Conservation (phyloP, 164 flowering plant genomes). For the Macadamia integrifolia region DNA sequence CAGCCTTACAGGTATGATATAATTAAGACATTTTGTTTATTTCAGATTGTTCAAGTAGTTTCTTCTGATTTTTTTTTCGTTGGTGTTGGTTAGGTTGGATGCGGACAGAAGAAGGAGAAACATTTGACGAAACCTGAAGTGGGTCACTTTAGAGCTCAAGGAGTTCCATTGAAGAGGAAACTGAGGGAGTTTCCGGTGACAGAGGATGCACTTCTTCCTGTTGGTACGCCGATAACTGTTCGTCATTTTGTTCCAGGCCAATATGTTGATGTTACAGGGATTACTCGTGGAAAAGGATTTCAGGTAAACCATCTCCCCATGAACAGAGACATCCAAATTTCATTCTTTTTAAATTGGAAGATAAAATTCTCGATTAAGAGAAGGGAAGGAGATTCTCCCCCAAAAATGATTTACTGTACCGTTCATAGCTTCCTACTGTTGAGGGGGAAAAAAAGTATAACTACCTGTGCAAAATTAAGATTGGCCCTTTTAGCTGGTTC, state of each 20-base stretch:
- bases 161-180: conserved; percentile 90
- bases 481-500: too few relatives aligned
- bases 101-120: conserved; percentile 88
- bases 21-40: background rate
- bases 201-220: conserved; percentile 94
- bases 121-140: conserved; percentile 91
- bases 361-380: too few relatives aligned
- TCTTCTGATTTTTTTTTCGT: background rate
- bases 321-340: too few relatives aligned
- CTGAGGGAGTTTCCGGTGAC: conserved; percentile 91
- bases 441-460: too few relatives aligned
- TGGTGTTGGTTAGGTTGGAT: conserved; percentile 77
- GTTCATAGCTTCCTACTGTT: too few relatives aligned
- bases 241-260: conserved; percentile 98
- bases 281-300: conserved; percentile 87
- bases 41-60: background rate
- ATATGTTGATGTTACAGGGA: conserved; percentile 85
- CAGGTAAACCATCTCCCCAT: conserved; percentile 45
- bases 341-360: too few relatives aligned
- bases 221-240: conserved; percentile 69
- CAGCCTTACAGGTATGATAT: conserved; percentile 64
- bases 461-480: too few relatives aligned
- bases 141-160: conserved; percentile 97
- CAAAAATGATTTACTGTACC: too few relatives aligned
- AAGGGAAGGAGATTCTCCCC: too few relatives aligned